A percentile compares a stretch with the other conserved stretches of the same genome.
Conservation (phyloP, 768 basidiomycete genomes). For the Pisolithus marmoratus region DNA sequence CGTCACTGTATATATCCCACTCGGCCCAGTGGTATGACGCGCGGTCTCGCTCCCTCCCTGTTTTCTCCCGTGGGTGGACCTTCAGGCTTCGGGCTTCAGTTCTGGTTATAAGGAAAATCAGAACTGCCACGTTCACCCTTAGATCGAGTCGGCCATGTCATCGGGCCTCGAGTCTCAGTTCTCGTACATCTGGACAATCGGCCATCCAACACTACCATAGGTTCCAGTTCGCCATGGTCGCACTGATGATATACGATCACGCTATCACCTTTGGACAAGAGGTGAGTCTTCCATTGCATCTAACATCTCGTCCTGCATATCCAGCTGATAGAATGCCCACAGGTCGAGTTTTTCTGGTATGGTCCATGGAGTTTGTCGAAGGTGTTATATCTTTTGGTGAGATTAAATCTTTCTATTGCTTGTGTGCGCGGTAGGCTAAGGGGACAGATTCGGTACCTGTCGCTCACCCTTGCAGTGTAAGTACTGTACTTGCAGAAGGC, state of each 20-base stretch:
- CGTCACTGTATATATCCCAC: too few species aligned
- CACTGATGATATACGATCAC: background rate
- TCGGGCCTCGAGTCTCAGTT: background rate
- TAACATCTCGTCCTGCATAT: background rate
- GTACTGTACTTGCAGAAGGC: background rate
- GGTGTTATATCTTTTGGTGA: slow-evolving; percentile 8
- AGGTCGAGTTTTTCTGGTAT: slow-evolving; percentile 8
- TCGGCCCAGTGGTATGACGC: too few species aligned
- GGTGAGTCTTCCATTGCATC: background rate
- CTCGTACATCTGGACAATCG: background rate
- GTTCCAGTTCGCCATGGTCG: background rate
- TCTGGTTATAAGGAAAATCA: too few species aligned
- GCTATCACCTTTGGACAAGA: slow-evolving; percentile 1
- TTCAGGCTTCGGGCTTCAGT: too few species aligned
- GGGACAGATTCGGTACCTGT: slow-evolving; percentile 7
- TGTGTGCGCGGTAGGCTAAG: background rate
- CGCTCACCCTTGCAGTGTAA: background rate
- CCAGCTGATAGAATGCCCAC: background rate
- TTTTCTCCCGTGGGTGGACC: too few species aligned
- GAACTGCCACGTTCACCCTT: background rate
- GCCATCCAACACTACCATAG: background rate
- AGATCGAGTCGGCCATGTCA: background rate
- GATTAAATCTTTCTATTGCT: background rate
- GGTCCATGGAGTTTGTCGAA: slow-evolving; percentile 1
- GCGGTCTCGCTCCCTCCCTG: too few species aligned